Percentiles rank a stretch among this genome's conserved stretches.
Conservation (phyloP, 1,284 basidiomycete species). For the Chalciporus piperatoides region DNA sequence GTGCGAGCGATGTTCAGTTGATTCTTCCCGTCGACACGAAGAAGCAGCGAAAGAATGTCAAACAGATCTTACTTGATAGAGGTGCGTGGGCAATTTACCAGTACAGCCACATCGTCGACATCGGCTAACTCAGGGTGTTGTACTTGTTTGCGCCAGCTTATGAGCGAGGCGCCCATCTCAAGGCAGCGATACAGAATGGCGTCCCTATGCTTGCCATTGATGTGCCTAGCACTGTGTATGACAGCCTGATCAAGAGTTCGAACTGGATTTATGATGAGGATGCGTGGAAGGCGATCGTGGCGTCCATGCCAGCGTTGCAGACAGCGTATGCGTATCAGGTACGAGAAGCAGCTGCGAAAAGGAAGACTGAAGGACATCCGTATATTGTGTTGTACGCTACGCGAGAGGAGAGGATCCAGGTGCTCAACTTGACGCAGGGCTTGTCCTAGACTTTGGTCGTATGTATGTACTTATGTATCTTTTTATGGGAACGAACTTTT, state of each 20-base stretch:
- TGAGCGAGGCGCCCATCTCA: constrained; percentile 54
- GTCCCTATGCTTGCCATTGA: constrained; percentile 72
- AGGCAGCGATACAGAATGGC: constrained; percentile 52
- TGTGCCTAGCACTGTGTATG: constrained; percentile 56
- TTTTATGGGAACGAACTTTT: not conserved
- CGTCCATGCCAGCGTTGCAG: constrained; percentile 52
- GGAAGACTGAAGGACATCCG: constrained; percentile 57
- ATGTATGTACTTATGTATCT: not conserved
- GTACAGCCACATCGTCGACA: not conserved
- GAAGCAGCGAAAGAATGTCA: constrained; percentile 69
- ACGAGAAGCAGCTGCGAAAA: constrained; percentile 57
- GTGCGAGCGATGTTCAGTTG: constrained; percentile 51
- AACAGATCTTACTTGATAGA: constrained; percentile 65
- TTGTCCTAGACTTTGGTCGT: constrained; percentile 1
- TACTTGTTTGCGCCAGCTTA: constrained; percentile 49
- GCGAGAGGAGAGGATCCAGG: constrained; percentile 64
- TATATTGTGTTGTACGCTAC: constrained; percentile 67
- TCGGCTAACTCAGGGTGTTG: constrained; percentile 6
- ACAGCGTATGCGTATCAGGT: constrained; percentile 61
- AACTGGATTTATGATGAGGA: constrained; percentile 74
- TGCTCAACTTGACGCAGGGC: constrained; percentile 44
- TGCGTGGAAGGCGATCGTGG: constrained; percentile 57
- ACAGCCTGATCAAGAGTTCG: constrained; percentile 52
- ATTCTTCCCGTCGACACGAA: constrained; percentile 64
- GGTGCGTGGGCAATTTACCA: constrained; percentile 37